A percentile compares a stretch with the other conserved stretches of the same genome.
Conservation (phyloP, 1,284 basidiomycete species). For the Afroboletus lepidellus region DNA sequence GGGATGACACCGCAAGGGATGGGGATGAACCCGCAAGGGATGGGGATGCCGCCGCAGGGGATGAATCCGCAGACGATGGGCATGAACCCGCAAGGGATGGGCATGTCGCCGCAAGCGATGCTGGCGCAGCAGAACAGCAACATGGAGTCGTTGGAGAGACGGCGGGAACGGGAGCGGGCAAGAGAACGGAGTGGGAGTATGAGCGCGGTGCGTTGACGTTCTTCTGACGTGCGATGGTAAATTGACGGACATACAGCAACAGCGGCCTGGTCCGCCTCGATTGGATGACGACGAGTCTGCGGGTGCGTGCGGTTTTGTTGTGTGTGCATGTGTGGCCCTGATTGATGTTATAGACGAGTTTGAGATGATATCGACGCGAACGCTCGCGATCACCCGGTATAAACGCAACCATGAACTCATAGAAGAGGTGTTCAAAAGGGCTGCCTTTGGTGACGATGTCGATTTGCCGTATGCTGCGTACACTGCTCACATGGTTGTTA, state of each 20-base stretch:
- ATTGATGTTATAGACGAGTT: constrained; percentile 53
- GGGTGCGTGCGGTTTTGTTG: constrained; percentile 40
- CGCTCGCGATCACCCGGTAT: constrained; percentile 69
- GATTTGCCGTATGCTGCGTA: not conserved
- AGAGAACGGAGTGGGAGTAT: constrained; percentile 32
- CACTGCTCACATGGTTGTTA: constrained; percentile 25
- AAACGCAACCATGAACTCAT: constrained; percentile 78
- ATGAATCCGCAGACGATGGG: constrained; percentile 30
- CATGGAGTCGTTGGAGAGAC: constrained; percentile 66
- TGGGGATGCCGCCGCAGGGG: constrained; percentile 30
- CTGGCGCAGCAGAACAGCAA: constrained; percentile 66
- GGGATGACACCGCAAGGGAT: constrained; percentile 30
- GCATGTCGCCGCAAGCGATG: constrained; percentile 54
- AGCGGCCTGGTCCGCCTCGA: constrained; percentile 41
- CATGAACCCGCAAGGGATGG: constrained; percentile 26
- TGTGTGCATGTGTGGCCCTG: not conserved
- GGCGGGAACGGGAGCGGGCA: constrained; percentile 50
- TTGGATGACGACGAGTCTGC: constrained; percentile 69
- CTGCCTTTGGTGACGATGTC: constrained; percentile 56
- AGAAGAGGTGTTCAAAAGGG: constrained; percentile 74
- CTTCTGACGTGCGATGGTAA: not conserved
- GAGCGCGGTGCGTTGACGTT: constrained; percentile 10
- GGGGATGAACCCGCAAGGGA: constrained; percentile 29
- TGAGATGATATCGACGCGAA: constrained; percentile 68
- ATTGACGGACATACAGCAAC: constrained; percentile 12